Conservation (phyloP, 2,329 filamentous ascomycete genomes). For the Talaromyces sp. region DNA sequence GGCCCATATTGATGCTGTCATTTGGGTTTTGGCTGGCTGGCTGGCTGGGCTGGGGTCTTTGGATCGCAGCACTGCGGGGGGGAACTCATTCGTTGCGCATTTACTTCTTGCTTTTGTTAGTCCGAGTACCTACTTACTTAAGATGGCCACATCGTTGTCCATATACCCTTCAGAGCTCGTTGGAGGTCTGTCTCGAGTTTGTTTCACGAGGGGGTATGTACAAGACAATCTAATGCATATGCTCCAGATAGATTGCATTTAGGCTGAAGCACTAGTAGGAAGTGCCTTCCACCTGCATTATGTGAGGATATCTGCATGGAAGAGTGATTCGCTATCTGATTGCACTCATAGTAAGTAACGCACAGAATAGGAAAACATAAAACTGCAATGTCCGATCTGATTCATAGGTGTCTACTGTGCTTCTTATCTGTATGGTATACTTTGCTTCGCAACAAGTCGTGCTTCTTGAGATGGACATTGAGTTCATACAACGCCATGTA, state of each 20-base stretch:
- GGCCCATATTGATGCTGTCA: background rate
- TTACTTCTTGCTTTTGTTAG: background rate
- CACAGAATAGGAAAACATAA: background rate
- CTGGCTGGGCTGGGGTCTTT: background rate
- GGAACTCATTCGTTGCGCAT: background rate
- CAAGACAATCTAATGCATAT: background rate
- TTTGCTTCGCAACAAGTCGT: too few species aligned
- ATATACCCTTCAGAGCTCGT: background rate
- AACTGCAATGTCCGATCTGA: background rate
- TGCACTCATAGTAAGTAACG: background rate
- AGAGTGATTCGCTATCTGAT: background rate
- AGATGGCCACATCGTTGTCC: background rate
- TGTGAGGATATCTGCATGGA: background rate
- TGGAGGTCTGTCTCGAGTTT: background rate
- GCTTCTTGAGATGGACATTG: background rate
- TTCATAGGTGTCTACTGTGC: background rate
- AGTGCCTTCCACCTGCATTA: background rate
- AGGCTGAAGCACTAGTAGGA: background rate
- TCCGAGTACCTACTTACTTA: background rate
- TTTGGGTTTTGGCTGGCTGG: background rate
- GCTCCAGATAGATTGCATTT: background rate
- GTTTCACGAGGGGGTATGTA: background rate
- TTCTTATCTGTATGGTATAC: background rate
- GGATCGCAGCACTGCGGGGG: too few species aligned
- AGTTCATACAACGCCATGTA: background rate